Evolutionary conservation across 495 filamentous ascomycete genomes (phyloP).

Genomic region (Penicillium steckii): DNA sequence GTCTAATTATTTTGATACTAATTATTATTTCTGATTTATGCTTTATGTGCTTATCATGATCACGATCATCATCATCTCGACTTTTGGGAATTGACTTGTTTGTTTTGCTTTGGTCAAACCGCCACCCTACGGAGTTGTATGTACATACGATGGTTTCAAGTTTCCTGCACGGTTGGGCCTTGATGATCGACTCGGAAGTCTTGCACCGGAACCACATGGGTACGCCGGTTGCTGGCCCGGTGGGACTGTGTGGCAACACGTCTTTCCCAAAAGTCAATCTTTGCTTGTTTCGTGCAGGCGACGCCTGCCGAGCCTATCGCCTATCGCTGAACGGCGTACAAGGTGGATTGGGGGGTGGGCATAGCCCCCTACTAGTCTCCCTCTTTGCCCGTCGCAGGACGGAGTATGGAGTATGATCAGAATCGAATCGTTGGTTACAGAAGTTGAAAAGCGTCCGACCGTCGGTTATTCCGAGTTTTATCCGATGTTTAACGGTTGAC

Average conservation of each 20-base stretch:
- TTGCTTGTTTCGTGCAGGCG: constrained; percentile 10
- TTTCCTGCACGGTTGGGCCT: constrained; percentile 12
- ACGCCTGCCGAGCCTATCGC: constrained; percentile 7
- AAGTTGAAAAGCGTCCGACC: background rate
- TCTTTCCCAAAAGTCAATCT: constrained; percentile 8
- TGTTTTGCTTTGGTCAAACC: background rate
- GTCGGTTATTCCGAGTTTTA: constrained; percentile 5
- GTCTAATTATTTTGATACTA: too few relatives aligned
- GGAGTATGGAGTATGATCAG: background rate
- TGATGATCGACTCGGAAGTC: constrained; percentile 33
- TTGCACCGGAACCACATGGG: constrained; percentile 36
- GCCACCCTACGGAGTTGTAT: constrained; percentile 1
- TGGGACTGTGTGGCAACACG: constrained; percentile 15
- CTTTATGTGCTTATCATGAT: background rate
- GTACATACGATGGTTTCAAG: too few relatives aligned
- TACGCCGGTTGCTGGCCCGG: constrained; percentile 25
- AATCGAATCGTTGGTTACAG: background rate
- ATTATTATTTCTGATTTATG: constrained; percentile 11
- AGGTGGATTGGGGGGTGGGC: background rate
- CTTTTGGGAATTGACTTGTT: background rate
- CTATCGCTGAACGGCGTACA: constrained; percentile 4
- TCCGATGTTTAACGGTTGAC: constrained; percentile 7
- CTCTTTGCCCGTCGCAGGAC: background rate
- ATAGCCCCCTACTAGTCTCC: background rate
- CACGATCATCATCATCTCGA: background rate